Evolutionary conservation across 2,329 filamentous ascomycete genomes (phyloP).

Genomic region (Geosmithia morbida): DNA sequence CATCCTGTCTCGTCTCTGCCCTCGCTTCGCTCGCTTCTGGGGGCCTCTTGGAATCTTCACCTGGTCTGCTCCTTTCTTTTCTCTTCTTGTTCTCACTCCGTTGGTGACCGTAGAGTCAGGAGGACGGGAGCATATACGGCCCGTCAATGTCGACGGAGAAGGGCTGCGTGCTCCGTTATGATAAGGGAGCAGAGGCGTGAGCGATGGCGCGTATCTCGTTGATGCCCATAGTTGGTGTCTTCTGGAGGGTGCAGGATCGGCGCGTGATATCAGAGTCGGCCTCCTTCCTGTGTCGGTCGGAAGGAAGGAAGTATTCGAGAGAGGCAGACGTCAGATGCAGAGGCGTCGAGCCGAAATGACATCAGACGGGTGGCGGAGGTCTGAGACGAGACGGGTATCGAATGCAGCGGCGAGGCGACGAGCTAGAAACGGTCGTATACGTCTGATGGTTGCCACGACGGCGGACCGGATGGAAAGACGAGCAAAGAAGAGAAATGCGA

Average conservation of each 20-base stretch:
- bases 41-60: neutral
- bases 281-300: neutral
- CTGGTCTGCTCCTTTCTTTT: neutral
- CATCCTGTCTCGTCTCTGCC: slow-evolving; percentile 11
- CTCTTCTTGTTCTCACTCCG: neutral
- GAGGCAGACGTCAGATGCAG: no score
- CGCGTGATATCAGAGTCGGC: neutral
- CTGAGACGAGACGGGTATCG: no score
- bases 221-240: slow-evolving; percentile 9
- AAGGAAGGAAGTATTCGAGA: no score
- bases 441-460: no score
- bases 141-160: neutral
- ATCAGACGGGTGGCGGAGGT: no score
- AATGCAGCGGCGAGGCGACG: no score
- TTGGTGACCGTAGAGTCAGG: neutral
- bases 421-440: no score
- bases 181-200: slow-evolving; percentile 16
- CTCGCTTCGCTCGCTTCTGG: neutral
- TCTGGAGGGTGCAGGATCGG: neutral
- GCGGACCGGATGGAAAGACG: no score
- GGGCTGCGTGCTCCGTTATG: slow-evolving; percentile 12
- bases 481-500: no score
- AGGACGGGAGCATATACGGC: neutral
- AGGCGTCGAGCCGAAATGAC: no score
- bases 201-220: slow-evolving; percentile 6